A percentile compares a stretch with the other conserved stretches of the same genome.
phyloP scores from a whole-genome alignment of 1,139 yeast species.

The Blastobotrys petasosporus region DNA sequence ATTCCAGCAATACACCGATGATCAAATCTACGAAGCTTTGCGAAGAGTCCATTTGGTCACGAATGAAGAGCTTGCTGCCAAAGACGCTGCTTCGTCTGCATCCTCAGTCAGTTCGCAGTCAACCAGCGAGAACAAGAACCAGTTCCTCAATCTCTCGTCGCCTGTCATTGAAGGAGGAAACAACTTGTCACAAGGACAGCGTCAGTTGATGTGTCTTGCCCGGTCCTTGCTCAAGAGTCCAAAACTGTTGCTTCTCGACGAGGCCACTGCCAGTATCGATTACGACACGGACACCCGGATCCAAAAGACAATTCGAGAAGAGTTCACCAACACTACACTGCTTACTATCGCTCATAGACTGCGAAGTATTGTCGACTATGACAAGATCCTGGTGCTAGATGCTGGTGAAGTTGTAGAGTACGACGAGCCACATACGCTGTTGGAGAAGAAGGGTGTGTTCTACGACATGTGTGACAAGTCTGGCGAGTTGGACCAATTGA shows the following conservation, averaged over 20 bases:
- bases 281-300: conserved; percentile 87
- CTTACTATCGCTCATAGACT: conserved; percentile 94
- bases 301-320: conserved; percentile 85
- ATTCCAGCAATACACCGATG: conserved; percentile 62
- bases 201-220: conserved; percentile 89
- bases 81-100: conserved; percentile 15
- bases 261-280: conserved; percentile 95
- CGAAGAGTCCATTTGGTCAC: conserved; percentile 73
- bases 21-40: conserved; percentile 73
- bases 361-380: conserved; percentile 89
- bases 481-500: conserved; percentile 79
- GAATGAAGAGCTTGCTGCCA: conserved; percentile 20
- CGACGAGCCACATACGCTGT: conserved; percentile 75
- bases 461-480: conserved; percentile 86
- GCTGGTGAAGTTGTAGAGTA: conserved; percentile 89
- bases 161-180: conserved; percentile 81
- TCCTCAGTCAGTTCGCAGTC: neutral
- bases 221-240: conserved; percentile 82
- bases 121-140: conserved; percentile 61
- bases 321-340: conserved; percentile 73
- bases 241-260: conserved; percentile 80
- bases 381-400: conserved; percentile 89
- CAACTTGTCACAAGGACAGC: conserved; percentile 91
- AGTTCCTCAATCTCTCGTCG: conserved; percentile 63
- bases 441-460: conserved; percentile 60